These are phyloP conservation scores for Nemania serpens DNA, from an alignment of 2,329 filamentous ascomycete species.

Conservation along the genomic window DNA sequence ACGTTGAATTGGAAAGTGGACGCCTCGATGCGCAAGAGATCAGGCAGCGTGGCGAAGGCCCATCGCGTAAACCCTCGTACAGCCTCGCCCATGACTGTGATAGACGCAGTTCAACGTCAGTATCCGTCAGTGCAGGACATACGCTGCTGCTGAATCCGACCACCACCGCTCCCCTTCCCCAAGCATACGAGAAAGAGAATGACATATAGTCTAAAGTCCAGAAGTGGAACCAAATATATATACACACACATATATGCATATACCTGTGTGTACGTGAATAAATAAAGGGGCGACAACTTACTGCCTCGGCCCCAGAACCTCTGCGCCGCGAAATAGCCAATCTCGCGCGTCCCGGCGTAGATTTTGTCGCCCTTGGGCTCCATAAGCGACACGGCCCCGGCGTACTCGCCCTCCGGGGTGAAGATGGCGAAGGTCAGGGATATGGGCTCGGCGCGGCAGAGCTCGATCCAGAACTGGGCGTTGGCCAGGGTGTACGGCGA, in stretches of 20 bases:
- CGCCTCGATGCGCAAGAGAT: slow-evolving; percentile 50
- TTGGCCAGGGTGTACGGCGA: slow-evolving; percentile 50
- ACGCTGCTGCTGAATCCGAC: background rate
- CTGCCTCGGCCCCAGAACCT: slow-evolving; percentile 53
- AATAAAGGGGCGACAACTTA: slow-evolving; percentile 33
- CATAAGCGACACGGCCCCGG: slow-evolving; percentile 50
- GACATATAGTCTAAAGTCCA: background rate
- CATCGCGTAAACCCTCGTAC: slow-evolving; percentile 47
- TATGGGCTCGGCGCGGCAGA: slow-evolving; percentile 9
- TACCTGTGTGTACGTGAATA: no score
- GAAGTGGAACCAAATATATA: background rate
- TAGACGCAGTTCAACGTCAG: background rate
- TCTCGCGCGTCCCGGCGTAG: slow-evolving; percentile 49
- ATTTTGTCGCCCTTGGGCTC: slow-evolving; percentile 44
- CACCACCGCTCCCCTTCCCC: background rate
- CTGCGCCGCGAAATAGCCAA: slow-evolving; percentile 55
- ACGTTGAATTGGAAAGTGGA: slow-evolving; percentile 45
- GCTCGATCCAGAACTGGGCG: slow-evolving; percentile 37
- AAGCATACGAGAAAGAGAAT: no score
- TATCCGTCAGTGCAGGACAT: background rate
- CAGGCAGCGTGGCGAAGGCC: slow-evolving; percentile 49
- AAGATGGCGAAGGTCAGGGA: slow-evolving; percentile 19
- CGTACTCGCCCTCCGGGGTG: slow-evolving; percentile 35
- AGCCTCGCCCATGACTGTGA: slow-evolving; percentile 34
- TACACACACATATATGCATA: no score